phyloP scores from a whole-genome alignment of 176 grass and related monocot species.

The Melocanna baccifera region DNA sequence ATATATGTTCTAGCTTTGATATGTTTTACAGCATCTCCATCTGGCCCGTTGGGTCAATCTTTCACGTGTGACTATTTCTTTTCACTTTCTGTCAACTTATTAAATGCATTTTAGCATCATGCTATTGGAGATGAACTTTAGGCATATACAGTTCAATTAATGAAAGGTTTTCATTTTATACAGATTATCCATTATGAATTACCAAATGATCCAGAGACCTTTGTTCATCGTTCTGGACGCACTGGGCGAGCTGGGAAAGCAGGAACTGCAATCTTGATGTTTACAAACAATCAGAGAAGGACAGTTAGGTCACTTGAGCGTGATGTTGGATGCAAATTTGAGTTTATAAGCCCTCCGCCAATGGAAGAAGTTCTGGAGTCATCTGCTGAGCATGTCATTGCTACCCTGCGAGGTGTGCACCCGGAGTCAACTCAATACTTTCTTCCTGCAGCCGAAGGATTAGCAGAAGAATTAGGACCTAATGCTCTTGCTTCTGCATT shows the following conservation, averaged over 20 bases:
- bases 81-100: background rate
- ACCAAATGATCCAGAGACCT: conserved; percentile 95
- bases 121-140: background rate
- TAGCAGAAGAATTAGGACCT: conserved; percentile 68
- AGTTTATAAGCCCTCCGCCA: conserved; percentile 69
- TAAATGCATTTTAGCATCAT: conserved; percentile 6
- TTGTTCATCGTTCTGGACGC: conserved; percentile 97
- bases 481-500: conserved; percentile 87
- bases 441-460: conserved; percentile 63
- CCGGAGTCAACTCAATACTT: conserved; percentile 75
- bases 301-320: conserved; percentile 93
- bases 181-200: conserved; percentile 98
- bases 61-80: background rate
- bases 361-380: conserved; percentile 83
- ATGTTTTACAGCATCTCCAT: background rate
- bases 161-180: conserved; percentile 28
- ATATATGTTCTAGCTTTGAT: background rate
- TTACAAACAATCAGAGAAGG: conserved; percentile 84
- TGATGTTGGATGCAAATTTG: conserved; percentile 86
- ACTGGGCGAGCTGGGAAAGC: conserved; percentile 95
- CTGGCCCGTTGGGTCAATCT: conserved; percentile 12
- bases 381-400: conserved; percentile 90
- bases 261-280: conserved; percentile 94
- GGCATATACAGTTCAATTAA: background rate
- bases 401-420: conserved; percentile 78